Evolutionary conservation across 257 asterid species (phyloP).

Genomic region (Lavandula angustifolia): DNA sequence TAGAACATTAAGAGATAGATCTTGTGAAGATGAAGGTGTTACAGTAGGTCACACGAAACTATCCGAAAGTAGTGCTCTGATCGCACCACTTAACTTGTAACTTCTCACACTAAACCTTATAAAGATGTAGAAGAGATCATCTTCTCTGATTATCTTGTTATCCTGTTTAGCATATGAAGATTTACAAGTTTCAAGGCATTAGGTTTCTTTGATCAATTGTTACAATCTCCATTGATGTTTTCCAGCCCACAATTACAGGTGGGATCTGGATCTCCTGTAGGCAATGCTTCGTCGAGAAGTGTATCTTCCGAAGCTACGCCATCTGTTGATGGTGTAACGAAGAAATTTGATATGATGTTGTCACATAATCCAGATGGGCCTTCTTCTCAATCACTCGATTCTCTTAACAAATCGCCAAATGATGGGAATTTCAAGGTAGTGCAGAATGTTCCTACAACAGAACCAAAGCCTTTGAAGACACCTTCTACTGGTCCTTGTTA

Average conservation of each 20-base stretch:
- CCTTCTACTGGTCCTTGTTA: conserved; percentile 1
- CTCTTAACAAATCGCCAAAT: conserved; percentile 17
- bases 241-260: conserved; percentile 32
- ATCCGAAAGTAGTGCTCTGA: no score
- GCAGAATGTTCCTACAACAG: conserved; percentile 23
- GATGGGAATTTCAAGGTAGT: conserved; percentile 18
- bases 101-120: not conserved
- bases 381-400: conserved; percentile 16
- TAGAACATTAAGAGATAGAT: no score
- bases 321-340: conserved; percentile 30
- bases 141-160: not conserved
- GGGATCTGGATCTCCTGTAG: conserved; percentile 32
- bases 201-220: not conserved
- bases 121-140: no score
- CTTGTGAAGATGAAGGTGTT: no score
- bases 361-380: conserved; percentile 17
- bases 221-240: not conserved
- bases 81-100: not conserved
- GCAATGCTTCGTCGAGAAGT: conserved; percentile 30
- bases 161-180: conserved; percentile 2
- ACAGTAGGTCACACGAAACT: no score
- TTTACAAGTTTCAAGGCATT: not conserved
- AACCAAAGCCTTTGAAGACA: conserved; percentile 15
- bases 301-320: conserved; percentile 26
- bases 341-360: conserved; percentile 25